Base-by-base conservation (phyloP, 345 rosid species). In the Lepidium didymum region DNA sequence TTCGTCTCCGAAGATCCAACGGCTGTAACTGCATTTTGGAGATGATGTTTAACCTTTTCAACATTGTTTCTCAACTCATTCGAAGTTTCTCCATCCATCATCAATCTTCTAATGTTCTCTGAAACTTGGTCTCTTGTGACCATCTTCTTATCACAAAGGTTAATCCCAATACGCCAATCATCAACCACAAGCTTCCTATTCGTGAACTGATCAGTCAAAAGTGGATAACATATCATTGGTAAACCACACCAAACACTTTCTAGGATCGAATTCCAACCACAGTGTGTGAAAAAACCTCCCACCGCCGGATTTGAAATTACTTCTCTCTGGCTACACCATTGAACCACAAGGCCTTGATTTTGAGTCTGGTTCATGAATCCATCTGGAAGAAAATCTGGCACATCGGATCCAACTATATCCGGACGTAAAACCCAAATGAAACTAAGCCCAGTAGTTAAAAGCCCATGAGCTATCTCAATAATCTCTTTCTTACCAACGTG, bases 231-330 rank as follows among this genome's bases (percentile, higher is more conserved):
- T 29, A 87, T 10, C 46, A 89, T 31, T 0, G 92, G 92, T 27
- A 87, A 82, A 52, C 65, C 59, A 5, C 82, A 82, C 90, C 90
- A 87, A 29, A 79, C 55, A 7, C 89, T 80, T 33, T 87, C 96
- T 8, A 84, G 27, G 19, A 77, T 69, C 1, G 93, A 90, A 56
- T 90, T 85, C 96, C 96, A 89, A 13, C 93, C 91, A 34, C 91
- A 83, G 18, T 87, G 96, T 0, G 88, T 87, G 4, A 87, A 57
- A 76, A 90, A 84, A 36, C 85, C 96, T 69, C 96, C 89, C 12
- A 85, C 67, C 0, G 81, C 80, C 1, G 69, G 81, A 49, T 87
- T 84, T 31, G 80, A 51, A 70, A 90, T 25, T 23, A 81, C 85
- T 3, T 8, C 65, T 29, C 35, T 73, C 10, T 90, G 96, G 51